Evolutionary conservation across 140 eudicot species (phyloP).

Genomic region (Anethum foeniculum): DNA sequence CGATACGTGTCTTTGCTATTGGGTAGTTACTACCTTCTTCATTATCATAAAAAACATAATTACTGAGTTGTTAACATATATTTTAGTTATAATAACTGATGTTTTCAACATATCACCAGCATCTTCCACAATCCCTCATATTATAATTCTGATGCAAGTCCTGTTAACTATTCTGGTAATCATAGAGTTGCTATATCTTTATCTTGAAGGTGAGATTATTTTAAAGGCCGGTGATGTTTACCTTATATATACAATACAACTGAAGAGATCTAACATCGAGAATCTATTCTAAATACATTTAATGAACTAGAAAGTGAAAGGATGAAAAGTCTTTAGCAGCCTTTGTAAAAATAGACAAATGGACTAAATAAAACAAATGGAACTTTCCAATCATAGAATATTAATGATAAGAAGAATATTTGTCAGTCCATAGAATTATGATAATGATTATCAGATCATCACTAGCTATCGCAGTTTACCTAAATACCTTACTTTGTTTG

Average conservation of each 20-base stretch:
- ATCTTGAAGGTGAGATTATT: neutral
- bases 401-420: neutral
- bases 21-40: neutral
- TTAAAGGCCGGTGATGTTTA: neutral
- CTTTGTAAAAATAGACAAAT: neutral
- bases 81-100: no score
- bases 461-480: neutral
- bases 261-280: neutral
- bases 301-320: neutral
- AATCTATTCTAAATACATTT: neutral
- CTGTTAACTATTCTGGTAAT: no score
- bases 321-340: neutral
- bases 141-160: no score
- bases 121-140: neutral
- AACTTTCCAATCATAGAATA: neutral
- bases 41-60: neutral
- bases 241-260: neutral
- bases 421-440: neutral
- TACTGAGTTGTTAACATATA: neutral
- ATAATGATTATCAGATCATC: neutral
- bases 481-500: no score
- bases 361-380: neutral
- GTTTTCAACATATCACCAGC: neutral
- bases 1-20: no score
- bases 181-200: neutral